Base-by-base conservation (phyloP, 1,284 basidiomycete species). In the Boletellus deceptivus region DNA sequence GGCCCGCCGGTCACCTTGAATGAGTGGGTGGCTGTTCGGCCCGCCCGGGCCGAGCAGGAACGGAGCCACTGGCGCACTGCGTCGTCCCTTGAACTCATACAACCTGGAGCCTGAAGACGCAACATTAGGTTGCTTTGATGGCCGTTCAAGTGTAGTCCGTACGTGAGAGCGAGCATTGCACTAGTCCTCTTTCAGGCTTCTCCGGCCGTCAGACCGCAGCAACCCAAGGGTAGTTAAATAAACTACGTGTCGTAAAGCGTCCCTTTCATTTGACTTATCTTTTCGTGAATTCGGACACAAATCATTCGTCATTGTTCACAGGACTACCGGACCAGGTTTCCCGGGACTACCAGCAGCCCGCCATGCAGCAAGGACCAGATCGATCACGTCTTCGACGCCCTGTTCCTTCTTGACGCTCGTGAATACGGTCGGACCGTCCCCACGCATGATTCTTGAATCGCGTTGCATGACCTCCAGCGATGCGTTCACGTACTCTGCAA, bases 401-500 rank as follows among this genome's bases (percentile, higher is more conserved):
- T 83, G 83, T 27, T 77, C 80, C 52, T 92, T 75, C 65, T 90
- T 88, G 48, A 99, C 84, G 55, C 90, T 91, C 0, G 91, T 84
- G 70, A 99, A 99, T 18, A 98, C 69, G 0, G 96, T 98, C 2
- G 96, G 96, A 0, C 96, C 96, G 50, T 89, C 83, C 46, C 96
- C 96, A 27, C 96, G 82, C 91, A 99, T 98, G 54, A 86, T 73
- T 61, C 87, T 93, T 3, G 96, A 83, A 69, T 99, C 96, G 27
- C 93, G 83, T 52, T 84, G 86, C 96, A 99, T 99, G 20, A 99
- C 93, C 49, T 90, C 88, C 37, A 99, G 79, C 1, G 93, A 96
- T 0, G 96, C 96, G 34, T 89, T 89, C 52, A 99, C 96, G 69
- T 97, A 80, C 7, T 88, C 87, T 1, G 96, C 96, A 20, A 99